Evolutionary conservation across 768 basidiomycete genomes (phyloP), one percentile per base, ranked within the genome.

Genomic region (Pisolithus tinctorius): DNA sequence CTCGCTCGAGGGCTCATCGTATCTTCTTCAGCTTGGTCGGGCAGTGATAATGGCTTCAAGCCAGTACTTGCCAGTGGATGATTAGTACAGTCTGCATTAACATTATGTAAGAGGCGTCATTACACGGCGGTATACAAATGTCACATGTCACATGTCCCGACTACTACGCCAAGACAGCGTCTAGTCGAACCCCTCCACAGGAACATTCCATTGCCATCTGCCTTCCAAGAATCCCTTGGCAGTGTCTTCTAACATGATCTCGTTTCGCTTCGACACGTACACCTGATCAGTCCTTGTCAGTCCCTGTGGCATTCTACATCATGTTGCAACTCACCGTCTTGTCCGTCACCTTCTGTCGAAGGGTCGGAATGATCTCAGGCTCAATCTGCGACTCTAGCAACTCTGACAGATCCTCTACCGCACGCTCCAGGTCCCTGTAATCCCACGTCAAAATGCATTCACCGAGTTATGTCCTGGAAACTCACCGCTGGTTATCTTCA

Each of bases 241-340:
- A 0, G 95, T 97, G 67, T 98, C 96, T 60, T 95, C 92, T 34
- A 98, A 71, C 58, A 99, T 79, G 61, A 97, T 94, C 67, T 93
- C 87, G 67, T 96, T 94, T 30, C 96, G 80, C 71, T 94, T 97
- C 71, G 93, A 84, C n/a, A 97, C 94, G 63, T 97, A 98, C 16
- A 91, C 85, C 79, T 88, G 54, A 1, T 51, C 52, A 45, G 20
- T 9, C 20, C 44, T 11, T 34, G 45, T 27, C 16, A 17, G 44
- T 42, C 23, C 45, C 27, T 53, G 11, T 14, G 34, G n/a, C 7
- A 17, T 41, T 45, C n/a, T 34, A 23, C 29, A 31, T 29, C 27
- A 54, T 6, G 57, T 39, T 45, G 40, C 45, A 8, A 68, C 80
- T 43, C 51, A 92, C 93, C 26, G 93, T 88, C 79, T 93, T 94